Evolutionary conservation across 192 early-diverging fungal species (phyloP), one percentile per base, ranked within the genome.

Genomic region (Nowakowskiella sp.): DNA sequence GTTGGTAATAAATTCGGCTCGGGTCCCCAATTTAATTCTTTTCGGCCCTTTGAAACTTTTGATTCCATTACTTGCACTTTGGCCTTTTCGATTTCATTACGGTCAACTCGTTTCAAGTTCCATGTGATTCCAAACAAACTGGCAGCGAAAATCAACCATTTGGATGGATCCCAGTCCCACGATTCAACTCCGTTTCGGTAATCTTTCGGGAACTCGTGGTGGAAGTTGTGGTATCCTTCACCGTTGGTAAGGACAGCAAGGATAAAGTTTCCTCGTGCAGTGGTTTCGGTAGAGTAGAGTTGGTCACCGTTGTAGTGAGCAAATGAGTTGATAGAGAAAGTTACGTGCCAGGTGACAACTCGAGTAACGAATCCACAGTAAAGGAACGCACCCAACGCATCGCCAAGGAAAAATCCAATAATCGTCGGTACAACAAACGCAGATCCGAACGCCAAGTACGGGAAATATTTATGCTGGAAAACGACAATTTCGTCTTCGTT

Each of bases 201-300:
- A 60, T 78, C 76, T 4, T 48, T 50, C 26, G 76, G 76, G 55
- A 78, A 78, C 47, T 74, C 72, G 64, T 78, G 76, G 65, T 68
- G 67, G 44, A 73, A 79, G 62, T 79, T 79, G 64, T 76, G 77
- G 58, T 76, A 74, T 16, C 77, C 77, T 55, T 79, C 77, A 7
- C 77, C 77, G 47, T 70, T 34, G 39, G 77, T 76, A 29, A 74
- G 28, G 9, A 79, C 47, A 5, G 73, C 73, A 9, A 70, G 59
- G 53, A 76, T 25, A 34, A 66, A 49, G 56, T 79, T 60, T 32
- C 71, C 73, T 16, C 66, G 47, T 13, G 72, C 65, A 10, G 71
- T 63, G 36, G 30, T 31, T 32, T 72, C 71, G 16, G 62, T 66
- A 31, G 62, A 55, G 53, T 67, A 76, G 25, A 61, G 46, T 52